Base-by-base conservation (phyloP, 768 basidiomycete species). In the Boletus pseudo-olivaceus region DNA sequence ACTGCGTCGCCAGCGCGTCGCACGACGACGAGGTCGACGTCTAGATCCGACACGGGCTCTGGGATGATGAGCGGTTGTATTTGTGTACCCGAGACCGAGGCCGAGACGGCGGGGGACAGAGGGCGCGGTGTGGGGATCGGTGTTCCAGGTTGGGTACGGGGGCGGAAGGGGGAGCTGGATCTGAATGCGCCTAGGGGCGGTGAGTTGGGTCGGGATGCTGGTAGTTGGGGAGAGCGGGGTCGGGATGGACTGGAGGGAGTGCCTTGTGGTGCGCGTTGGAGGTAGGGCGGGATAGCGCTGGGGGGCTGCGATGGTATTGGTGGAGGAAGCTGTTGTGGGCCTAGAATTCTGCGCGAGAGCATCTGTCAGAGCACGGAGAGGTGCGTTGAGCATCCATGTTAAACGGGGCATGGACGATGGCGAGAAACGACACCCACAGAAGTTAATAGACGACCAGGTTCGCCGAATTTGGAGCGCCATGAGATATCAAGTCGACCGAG, bases 401-500 rank as follows among this genome's bases (percentile, higher is more conserved):
- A 26, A 1, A 23, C 15, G 11, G n/a, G 6, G 9, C 20, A 38
- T 26, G 17, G 26, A 1, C 17, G 12, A 27, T 9, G 20, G 17
- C 0, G 38, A 37, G 12, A 20, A 7, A 35, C 8, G 46, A 19
- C 7, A 63, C 79, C 56, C 62, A 82, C 82, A 9, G 93, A 94
- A 2, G 94, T 96, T 30, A 95, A 74, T 2, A 98, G 76, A 29
- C 92, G 80, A 0, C 94, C 95, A 27, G 87, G 87, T 72, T 95
- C 91, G 9, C 91, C 91, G 59, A 86, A 87, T 4, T 83, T 81
- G 7, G 93, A 92, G 42, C 84, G 75, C 95, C 95, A 98, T 12
- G 83, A 82, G 42, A 98, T 87, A 65, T 97, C 93, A 23, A 96
- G 76, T 54, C 88, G 77, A n/a, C 93, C 93, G 4, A 97, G 80